phyloP scores from a whole-genome alignment of 176 grass and related monocot species.

The Avena sativa region DNA sequence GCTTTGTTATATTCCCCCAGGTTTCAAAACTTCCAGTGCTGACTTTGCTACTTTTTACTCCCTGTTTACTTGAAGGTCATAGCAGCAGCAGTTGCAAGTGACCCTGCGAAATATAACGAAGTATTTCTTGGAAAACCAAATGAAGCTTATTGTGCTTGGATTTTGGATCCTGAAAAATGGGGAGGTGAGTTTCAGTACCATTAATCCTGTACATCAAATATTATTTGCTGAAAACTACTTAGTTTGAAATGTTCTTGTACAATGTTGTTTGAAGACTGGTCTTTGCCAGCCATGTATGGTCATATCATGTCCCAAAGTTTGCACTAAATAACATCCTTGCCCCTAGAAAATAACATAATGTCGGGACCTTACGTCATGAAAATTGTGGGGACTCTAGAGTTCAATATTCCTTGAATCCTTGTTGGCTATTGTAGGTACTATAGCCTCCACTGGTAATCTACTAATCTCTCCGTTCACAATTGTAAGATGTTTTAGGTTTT shows the following conservation, averaged over 20 bases:
- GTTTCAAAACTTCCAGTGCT: not conserved
- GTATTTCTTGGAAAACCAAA: conserved; percentile 96
- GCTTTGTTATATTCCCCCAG: conserved; percentile 2
- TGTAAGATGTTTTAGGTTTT: too few relatives aligned
- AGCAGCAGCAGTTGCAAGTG: conserved; percentile 82
- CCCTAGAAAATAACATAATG: not conserved
- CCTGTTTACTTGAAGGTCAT: conserved; percentile 66
- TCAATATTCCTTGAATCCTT: not conserved
- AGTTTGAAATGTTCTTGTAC: conserved; percentile 1
- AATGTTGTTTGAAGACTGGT: conserved; percentile 15
- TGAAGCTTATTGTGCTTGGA: conserved; percentile 95
- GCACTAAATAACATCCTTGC: not conserved
- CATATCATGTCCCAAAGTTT: conserved; percentile 26
- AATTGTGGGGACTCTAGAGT: conserved; percentile 1
- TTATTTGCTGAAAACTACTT: not conserved
- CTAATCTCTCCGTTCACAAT: too few relatives aligned
- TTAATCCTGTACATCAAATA: not conserved
- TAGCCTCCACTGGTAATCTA: not conserved
- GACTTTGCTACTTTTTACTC: not conserved
- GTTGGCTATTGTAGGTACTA: too few relatives aligned
- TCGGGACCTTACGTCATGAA: not conserved
- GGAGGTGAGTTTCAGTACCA: conserved; percentile 72
- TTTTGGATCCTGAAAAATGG: conserved; percentile 93
- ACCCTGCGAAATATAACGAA: conserved; percentile 84
- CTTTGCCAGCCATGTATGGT: not conserved